These are phyloP conservation scores for Botrytis squamosa DNA, from an alignment of 2,329 filamentous ascomycete genomes.

Conservation along the genomic window DNA sequence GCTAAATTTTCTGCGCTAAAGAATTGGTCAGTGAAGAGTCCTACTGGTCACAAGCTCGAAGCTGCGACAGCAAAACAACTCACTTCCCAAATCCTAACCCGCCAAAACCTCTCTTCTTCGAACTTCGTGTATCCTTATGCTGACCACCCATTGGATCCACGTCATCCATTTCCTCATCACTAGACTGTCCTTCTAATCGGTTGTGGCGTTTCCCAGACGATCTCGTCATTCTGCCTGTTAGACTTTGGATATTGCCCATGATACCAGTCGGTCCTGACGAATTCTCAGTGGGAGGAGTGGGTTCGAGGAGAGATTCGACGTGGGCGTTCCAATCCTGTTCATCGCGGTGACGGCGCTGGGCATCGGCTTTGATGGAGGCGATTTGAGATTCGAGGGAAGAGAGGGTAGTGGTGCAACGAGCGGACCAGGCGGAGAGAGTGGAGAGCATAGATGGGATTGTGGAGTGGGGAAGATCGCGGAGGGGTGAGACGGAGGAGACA, in stretches of 20 bases:
- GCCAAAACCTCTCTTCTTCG: conserved; percentile 49
- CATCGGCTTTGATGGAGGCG: conserved; percentile 58
- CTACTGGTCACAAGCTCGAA: conserved; percentile 4
- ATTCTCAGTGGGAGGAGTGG: not conserved
- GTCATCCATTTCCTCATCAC: conserved; percentile 40
- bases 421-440: conserved; percentile 71
- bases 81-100: conserved; percentile 23
- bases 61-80: conserved; percentile 5
- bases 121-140: conserved; percentile 51
- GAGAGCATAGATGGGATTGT: conserved; percentile 67
- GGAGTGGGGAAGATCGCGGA: conserved; percentile 79
- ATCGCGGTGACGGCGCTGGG: conserved; percentile 50
- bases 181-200: conserved; percentile 45
- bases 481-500: conserved; percentile 76
- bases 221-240: conserved; percentile 12
- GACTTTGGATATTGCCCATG: not conserved
- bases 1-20: not conserved
- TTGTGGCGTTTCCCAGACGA: conserved; percentile 6
- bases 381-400: conserved; percentile 75
- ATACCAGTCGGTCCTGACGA: not conserved
- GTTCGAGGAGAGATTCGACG: conserved; percentile 37
- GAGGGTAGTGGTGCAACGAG: conserved; percentile 73
- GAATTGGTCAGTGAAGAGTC: conserved; percentile 10
- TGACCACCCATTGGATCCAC: conserved; percentile 40
- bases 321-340: conserved; percentile 37